phyloP scores from a whole-genome alignment of 148 eudicot species.

The Tetragonia tetragonoides region DNA sequence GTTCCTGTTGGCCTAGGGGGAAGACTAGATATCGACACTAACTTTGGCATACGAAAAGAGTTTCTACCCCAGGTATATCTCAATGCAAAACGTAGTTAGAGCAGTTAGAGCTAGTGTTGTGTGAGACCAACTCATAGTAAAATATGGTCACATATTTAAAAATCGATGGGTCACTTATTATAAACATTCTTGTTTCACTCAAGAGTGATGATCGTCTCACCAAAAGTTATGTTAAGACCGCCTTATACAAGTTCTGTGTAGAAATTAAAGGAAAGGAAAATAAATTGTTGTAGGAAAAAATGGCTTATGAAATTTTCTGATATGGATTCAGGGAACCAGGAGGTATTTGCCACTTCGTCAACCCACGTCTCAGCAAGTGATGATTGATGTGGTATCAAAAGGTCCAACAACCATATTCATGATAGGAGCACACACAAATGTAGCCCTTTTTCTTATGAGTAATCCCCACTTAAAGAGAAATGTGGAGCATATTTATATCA shows the following conservation, averaged over 20 bases:
- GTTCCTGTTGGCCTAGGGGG: constrained; percentile 78
- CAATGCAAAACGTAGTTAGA: too few species aligned
- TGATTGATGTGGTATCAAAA: constrained; percentile 65
- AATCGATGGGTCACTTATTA: too few species aligned
- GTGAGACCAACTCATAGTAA: too few species aligned
- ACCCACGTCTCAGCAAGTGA: constrained; percentile 75
- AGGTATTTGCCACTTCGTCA: constrained; percentile 65
- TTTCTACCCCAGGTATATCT: constrained; percentile 77
- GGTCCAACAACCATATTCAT: constrained; percentile 68
- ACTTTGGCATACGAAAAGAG: constrained; percentile 65
- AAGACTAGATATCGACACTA: constrained; percentile 62
- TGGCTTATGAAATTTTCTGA: too few species aligned
- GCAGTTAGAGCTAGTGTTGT: neutral
- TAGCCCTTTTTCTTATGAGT: constrained; percentile 75
- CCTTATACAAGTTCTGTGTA: too few species aligned
- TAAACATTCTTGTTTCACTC: too few species aligned
- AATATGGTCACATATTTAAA: too few species aligned
- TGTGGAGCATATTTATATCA: constrained; percentile 64
- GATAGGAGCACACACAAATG: constrained; percentile 70
- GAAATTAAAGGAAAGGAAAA: too few species aligned
- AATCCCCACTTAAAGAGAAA: constrained; percentile 82
- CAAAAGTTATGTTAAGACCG: too few species aligned
- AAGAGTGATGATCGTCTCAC: too few species aligned
- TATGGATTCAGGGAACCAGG: constrained; percentile 58
- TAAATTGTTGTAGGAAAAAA: too few species aligned